Evolutionary conservation across 805 yeast species (phyloP), one percentile per base, ranked within the genome.

Genomic region (Metschnikowia gelsemii): DNA sequence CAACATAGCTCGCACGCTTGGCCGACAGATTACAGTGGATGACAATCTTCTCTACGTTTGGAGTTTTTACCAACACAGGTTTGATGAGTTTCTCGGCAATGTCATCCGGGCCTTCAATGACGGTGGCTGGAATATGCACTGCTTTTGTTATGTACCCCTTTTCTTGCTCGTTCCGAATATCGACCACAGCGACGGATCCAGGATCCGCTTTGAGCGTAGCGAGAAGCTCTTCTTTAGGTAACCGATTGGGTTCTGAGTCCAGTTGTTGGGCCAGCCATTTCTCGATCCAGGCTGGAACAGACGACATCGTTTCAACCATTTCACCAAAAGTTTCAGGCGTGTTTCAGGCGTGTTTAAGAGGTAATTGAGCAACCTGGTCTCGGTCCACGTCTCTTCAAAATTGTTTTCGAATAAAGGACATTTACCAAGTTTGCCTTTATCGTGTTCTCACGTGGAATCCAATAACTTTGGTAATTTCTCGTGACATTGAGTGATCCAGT

Each of bases 1-100:
- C 59, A 7, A 57, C 49, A 9, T 43, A 49, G 3, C 50, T 33
- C 13, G 61, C 56, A 24, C 61, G 36, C 17, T 44, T 39, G 8
- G 38, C 55, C 5, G 61, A 57, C 33, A 52, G 47, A 40, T 57
- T 57, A 38, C 59, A 57, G 44, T 51, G 56, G 18, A 55, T 46
- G 16, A 52, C 48, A 32, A 55, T 52, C 12, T 33, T 32, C 20
- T 52, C 37, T 4, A 48, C 35, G 5, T 36, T 35, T 1, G 56
- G 55, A 11, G 38, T 40, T 17, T 35, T 25, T 17, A 40, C 35
- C 24, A 38, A 20, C 9, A 55, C 33, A 1, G 50, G 50, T 23
- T 39, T 47, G n/a, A 57, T 29, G 14, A 52, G 47, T 30, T 32
- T 36, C 12, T 26, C 40, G 26, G 44, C 38, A 17, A 57, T 32